Conservation (phyloP, 2,329 filamentous ascomycete species). For the Xylaria sp. region DNA sequence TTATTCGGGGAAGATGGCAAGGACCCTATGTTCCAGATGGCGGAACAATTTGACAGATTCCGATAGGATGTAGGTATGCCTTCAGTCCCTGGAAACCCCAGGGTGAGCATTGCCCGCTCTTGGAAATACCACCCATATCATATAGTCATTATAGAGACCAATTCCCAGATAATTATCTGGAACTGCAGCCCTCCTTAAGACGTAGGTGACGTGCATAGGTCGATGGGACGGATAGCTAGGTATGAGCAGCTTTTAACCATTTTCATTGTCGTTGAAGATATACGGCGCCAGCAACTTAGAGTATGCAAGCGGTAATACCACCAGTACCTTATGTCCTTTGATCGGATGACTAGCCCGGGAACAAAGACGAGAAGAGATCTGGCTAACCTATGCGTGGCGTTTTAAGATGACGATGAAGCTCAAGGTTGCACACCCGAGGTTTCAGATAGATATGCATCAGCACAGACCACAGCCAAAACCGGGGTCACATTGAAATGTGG, state of each 20-base stretch:
- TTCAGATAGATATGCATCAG: slow-evolving; percentile 23
- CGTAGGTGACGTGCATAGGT: no score
- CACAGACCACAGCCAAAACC: background rate
- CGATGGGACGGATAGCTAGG: no score
- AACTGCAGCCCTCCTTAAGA: background rate
- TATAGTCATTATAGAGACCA: background rate
- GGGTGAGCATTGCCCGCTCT: slow-evolving; percentile 6
- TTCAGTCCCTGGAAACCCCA: background rate
- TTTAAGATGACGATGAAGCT: slow-evolving; percentile 33
- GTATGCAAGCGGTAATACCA: background rate
- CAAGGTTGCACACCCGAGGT: slow-evolving; percentile 18
- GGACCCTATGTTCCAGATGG: slow-evolving; percentile 8
- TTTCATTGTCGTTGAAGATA: background rate
- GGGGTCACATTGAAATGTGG: no score
- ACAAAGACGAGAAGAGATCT: background rate
- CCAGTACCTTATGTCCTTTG: background rate
- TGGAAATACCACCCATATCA: background rate
- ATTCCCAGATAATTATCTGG: background rate
- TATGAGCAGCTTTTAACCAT: no score
- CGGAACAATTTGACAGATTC: slow-evolving; percentile 2
- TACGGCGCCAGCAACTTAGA: background rate
- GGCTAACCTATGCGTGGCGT: no score
- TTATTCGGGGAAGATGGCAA: slow-evolving; percentile 1
- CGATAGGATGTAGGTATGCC: background rate
- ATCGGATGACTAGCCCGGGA: background rate